Evolutionary conservation across 2,329 filamentous ascomycete genomes (phyloP), one percentile per base, ranked within the genome.

Genomic region (Calonectria henricotiae): DNA sequence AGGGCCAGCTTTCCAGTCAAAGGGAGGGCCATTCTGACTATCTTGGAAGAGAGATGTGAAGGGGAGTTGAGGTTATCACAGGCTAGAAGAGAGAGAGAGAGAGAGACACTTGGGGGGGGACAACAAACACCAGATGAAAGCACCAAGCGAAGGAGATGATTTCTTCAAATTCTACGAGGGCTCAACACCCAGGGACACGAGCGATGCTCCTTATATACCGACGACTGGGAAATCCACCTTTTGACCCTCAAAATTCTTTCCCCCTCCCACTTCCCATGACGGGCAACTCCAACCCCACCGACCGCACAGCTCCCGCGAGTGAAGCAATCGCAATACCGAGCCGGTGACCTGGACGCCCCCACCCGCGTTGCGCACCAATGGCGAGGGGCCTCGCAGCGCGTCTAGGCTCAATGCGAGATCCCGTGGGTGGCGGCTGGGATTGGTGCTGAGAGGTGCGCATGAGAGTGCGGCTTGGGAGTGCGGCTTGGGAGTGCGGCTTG

Each of bases 1-100:
- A 97, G 91, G 64, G 89, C 94, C 62, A 95, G 86, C 81, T 95
- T 95, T 75, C 93, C 93, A 79, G 94, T 90, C n/a, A 92, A 85
- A 60, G 82, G 78, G 39, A 75, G 83, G 73, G 82, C 72, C 83
- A 85, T 85, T 67, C 60, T 71, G 70, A 58, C 64, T 65, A 58
- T 71, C 23, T 41, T 20, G 27, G 30, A n/a, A 27, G 30, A 65
- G 39, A 49, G 46, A 27, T 17, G 46, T 58, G 27, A 7, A 27
- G 41, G 49, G 37, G 49, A 44, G 35, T 44, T 61, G 44, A 30
- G 51, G 64, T 54, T 69, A 69, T 70, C 55, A 68, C 30, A 44
- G 27, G 17, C 20, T 44, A 4, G n/a, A 27, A 23, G 61, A 23
- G 61, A 23, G 20, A 23, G 61, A 23, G 61, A 23, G 61, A 23